phyloP scores from a whole-genome alignment of 331 rosid species.

The Telfairia occidentalis region DNA sequence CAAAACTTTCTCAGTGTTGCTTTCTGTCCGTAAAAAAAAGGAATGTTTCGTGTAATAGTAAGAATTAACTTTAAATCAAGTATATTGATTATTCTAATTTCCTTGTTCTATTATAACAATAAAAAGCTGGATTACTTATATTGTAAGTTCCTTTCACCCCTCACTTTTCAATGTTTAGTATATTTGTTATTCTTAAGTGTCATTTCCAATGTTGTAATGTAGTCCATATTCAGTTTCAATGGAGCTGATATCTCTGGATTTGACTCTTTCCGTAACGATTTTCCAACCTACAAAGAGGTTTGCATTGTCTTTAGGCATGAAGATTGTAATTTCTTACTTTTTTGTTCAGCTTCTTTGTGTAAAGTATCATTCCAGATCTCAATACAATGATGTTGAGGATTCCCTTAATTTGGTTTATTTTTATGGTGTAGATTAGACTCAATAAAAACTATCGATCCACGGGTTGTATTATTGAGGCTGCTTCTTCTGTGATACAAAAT shows the following conservation, averaged over 20 bases:
- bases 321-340: neutral
- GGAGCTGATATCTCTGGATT: slow-evolving; percentile 94
- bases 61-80: neutral
- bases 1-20: neutral
- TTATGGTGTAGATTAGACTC: slow-evolving; percentile 58
- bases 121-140: neutral
- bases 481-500: slow-evolving; percentile 69
- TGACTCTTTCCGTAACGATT: slow-evolving; percentile 69
- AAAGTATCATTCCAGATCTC: neutral
- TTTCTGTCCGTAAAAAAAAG: neutral
- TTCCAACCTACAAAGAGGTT: slow-evolving; percentile 79
- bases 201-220: slow-evolving; percentile 19
- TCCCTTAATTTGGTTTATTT: slow-evolving; percentile 16
- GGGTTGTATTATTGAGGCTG: slow-evolving; percentile 83
- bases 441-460: slow-evolving; percentile 92
- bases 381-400: neutral
- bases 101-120: neutral
- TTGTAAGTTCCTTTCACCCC: neutral
- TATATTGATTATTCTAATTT: neutral
- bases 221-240: slow-evolving; percentile 97
- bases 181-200: slow-evolving; percentile 14
- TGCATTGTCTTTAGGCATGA: slow-evolving; percentile 20
- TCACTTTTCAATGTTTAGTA: neutral
- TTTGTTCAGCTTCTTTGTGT: slow-evolving; percentile 6
- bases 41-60: neutral